These are phyloP conservation scores for Fusarium continuum DNA, from an alignment of 2,329 filamentous ascomycete species.

Conservation along the genomic window DNA sequence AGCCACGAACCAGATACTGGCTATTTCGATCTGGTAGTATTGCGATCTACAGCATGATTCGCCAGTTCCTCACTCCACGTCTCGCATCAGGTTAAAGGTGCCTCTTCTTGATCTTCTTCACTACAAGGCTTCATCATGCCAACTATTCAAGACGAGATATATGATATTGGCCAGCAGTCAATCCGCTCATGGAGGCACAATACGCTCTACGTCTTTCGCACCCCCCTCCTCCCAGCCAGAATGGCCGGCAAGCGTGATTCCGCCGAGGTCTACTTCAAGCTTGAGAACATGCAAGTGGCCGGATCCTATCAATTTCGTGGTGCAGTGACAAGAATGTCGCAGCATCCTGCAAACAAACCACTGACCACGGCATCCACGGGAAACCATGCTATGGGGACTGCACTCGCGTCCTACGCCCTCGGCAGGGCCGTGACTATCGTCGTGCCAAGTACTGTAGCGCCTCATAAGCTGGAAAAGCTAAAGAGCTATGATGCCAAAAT, in stretches of 20 bases:
- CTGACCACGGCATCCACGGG: not conserved
- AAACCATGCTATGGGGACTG: not conserved
- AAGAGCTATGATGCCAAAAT: not conserved
- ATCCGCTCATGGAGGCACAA: not conserved
- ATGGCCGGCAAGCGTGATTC: not conserved
- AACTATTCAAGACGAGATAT: not conserved
- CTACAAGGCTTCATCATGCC: not conserved
- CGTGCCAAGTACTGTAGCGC: not conserved
- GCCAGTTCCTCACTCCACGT: accelerated
- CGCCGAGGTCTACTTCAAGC: not conserved
- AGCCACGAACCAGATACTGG: not conserved
- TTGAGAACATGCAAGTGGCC: not conserved
- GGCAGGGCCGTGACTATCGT: not conserved
- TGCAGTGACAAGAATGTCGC: not conserved
- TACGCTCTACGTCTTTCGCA: not conserved
- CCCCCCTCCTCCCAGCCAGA: not conserved
- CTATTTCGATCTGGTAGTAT: not conserved
- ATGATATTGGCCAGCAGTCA: not conserved
- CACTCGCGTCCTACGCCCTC: not conserved
- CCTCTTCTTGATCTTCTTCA: not conserved
- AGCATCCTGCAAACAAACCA: not conserved
- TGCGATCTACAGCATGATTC: not conserved
- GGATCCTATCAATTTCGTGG: not conserved
- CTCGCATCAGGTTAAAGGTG: not conserved
- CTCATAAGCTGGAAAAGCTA: not conserved